Conservation (phyloP, 2,329 filamentous ascomycete species). For the Sporothrix pallida region DNA sequence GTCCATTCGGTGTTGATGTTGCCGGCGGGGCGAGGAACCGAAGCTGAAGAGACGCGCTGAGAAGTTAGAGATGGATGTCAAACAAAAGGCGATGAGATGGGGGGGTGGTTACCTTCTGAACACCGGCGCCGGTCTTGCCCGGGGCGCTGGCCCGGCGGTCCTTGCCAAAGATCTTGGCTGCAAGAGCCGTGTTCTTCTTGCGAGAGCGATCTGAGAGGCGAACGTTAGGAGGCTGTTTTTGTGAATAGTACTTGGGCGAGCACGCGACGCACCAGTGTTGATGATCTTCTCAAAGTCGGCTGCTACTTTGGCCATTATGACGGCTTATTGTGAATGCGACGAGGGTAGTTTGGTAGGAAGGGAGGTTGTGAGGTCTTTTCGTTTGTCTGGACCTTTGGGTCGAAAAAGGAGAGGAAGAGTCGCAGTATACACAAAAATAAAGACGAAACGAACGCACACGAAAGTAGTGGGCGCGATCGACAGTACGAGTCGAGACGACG, state of each 20-base stretch:
- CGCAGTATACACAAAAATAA: too few relatives aligned
- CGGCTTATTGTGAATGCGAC: not conserved
- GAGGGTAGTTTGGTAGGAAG: not conserved
- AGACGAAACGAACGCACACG: not conserved
- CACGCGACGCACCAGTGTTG: slow-evolving; percentile 52
- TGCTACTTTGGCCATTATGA: slow-evolving; percentile 46
- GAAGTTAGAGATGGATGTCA: not conserved
- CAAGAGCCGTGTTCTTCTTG: slow-evolving; percentile 74
- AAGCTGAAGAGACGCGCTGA: slow-evolving; percentile 43
- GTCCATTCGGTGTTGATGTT: slow-evolving; percentile 73
- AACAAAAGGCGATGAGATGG: not conserved
- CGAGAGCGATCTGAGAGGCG: slow-evolving; percentile 62
- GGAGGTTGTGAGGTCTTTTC: not conserved
- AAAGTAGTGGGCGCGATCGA: not conserved
- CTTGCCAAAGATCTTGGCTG: slow-evolving; percentile 71
- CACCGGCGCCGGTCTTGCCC: slow-evolving; percentile 59
- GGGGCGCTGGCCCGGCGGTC: slow-evolving; percentile 64
- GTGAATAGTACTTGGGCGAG: not conserved
- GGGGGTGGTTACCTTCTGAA: slow-evolving; percentile 65
- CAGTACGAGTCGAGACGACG: not conserved
- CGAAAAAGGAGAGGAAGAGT: not conserved
- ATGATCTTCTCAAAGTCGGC: slow-evolving; percentile 63
- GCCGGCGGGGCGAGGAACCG: slow-evolving; percentile 43
- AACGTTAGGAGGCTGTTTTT: not conserved
- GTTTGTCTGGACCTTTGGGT: not conserved